Base-by-base conservation (phyloP, 768 basidiomycete species). In the Nevesoporus exiguus region DNA sequence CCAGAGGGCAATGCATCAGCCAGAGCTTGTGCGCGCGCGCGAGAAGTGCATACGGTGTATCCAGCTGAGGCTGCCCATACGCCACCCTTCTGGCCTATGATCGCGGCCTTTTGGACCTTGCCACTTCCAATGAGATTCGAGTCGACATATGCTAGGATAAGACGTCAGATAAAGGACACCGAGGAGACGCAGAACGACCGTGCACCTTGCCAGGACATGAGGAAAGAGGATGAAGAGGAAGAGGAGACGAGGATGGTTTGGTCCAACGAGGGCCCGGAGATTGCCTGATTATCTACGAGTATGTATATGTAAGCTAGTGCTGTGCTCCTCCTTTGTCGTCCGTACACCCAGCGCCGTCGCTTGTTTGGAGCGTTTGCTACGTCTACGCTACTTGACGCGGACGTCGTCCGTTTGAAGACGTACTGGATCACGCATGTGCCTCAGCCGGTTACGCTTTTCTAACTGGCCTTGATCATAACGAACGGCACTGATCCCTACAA, bases 151-250 rank as follows among this genome's bases (percentile, higher is more conserved):
- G 70, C 92, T 94, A 56, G 9, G 19, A 9, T 8, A 72, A 84
- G 61, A n/a, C 85, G 6, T 56, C 37, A 56, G 52, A 56, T 9
- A 4, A 25, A 17, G 21, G 25, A 15, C 9, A 7, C 0, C 5
- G 8, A 2, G 11, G 5, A 9, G 1, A 37, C 30, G 1, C 8
- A 21, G 11, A 27, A 39, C 15, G 22, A 27, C 7, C 41, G 90
- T 86, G 33, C 56, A 89, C 86, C 59, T 84, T 87, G 84, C 85
- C 86, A 88, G 65, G 85, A 86, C 87, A 88, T 87, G 43, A 49
- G 29, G 33, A 39, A 27, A 15, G 51, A 53, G 64, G 47, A 21
- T 42, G 48, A 37, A 33, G 47, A 52, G 39, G 24, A 50, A 21
- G 45, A 5, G 10, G 19, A 31, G 52, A 37, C 27, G 34, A 33